Evolutionary conservation across 495 filamentous ascomycete genomes (phyloP).

Genomic region (Penicillium diatomitis): DNA sequence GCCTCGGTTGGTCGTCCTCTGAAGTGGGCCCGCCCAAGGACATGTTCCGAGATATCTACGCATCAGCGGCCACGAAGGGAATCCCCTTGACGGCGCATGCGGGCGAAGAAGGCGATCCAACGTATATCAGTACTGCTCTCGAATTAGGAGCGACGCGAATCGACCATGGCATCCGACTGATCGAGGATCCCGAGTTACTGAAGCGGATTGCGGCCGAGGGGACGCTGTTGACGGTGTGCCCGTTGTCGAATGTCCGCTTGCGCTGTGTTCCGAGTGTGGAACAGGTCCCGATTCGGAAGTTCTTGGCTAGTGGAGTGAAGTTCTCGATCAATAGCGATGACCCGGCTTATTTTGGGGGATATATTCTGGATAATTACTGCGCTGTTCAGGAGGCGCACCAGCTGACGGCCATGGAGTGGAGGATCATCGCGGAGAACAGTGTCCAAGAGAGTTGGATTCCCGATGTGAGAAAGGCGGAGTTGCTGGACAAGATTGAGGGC

Average conservation of each 20-base stretch:
- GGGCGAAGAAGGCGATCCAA: constrained; percentile 64
- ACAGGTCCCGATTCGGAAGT: constrained; percentile 54
- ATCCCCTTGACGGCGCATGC: constrained; percentile 61
- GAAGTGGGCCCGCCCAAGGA: constrained; percentile 57
- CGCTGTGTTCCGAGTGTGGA: constrained; percentile 46
- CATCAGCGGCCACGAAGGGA: constrained; percentile 36
- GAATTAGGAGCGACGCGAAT: constrained; percentile 53
- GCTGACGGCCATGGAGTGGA: constrained; percentile 55
- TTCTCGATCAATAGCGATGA: constrained; percentile 72
- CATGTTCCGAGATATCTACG: constrained; percentile 52
- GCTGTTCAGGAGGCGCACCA: constrained; percentile 64
- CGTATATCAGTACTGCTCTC: constrained; percentile 56
- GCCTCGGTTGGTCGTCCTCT: constrained; percentile 58
- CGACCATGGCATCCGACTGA: constrained; percentile 62
- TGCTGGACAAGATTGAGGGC: constrained; percentile 29
- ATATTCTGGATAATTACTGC: constrained; percentile 68
- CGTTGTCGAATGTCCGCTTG: constrained; percentile 62
- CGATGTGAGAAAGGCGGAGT: constrained; percentile 31
- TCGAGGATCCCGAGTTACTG: constrained; percentile 53
- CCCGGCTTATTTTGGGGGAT: constrained; percentile 74
- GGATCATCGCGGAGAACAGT: constrained; percentile 47
- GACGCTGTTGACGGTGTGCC: constrained; percentile 60
- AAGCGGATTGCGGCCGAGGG: constrained; percentile 43
- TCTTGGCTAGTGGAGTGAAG: constrained; percentile 55
- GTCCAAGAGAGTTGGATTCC: constrained; percentile 54